phyloP scores from a whole-genome alignment of 176 grass and related monocot species.

The Carex myosuroides region DNA sequence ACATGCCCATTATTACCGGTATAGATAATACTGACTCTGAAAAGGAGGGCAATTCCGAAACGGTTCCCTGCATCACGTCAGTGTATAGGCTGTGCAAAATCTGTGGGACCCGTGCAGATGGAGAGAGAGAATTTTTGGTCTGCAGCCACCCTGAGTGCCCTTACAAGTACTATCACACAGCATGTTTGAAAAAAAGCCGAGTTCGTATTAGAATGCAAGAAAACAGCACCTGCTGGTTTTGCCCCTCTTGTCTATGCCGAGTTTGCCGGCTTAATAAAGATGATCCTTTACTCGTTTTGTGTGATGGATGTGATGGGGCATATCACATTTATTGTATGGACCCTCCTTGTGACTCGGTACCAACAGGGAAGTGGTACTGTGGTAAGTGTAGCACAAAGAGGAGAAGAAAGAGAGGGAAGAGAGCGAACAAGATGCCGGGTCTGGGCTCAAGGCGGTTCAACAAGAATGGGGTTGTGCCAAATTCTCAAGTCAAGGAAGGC shows the following conservation, averaged over 20 bases:
- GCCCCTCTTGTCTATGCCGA: conserved; percentile 82
- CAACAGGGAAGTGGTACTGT: conserved; percentile 62
- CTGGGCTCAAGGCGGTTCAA: not conserved
- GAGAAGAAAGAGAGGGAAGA: conserved; percentile 35
- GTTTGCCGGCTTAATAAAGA: conserved; percentile 60
- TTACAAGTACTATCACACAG: conserved; percentile 78
- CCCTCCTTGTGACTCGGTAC: conserved; percentile 46
- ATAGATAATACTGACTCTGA: not conserved
- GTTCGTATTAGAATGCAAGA: conserved; percentile 38
- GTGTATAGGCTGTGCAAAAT: conserved; percentile 55
- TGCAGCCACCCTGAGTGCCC: conserved; percentile 60
- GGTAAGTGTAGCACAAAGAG: conserved; percentile 27
- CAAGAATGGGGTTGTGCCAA: conserved; percentile 4
- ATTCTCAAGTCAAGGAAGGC: conserved; percentile 35
- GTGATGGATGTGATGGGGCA: conserved; percentile 74
- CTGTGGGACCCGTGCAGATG: conserved; percentile 58
- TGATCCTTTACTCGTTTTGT: conserved; percentile 66
- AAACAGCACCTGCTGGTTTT: conserved; percentile 56
- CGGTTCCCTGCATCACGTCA: conserved; percentile 22
- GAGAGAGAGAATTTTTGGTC: conserved; percentile 61
- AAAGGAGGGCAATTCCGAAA: not conserved
- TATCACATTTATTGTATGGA: conserved; percentile 86
- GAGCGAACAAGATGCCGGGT: conserved; percentile 29
- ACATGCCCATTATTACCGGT: not conserved
- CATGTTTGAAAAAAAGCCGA: conserved; percentile 53